Percentiles rank a stretch among this genome's conserved stretches.
Conservation (phyloP, 495 filamentous ascomycete genomes). For the Pyrenula aspistea region DNA sequence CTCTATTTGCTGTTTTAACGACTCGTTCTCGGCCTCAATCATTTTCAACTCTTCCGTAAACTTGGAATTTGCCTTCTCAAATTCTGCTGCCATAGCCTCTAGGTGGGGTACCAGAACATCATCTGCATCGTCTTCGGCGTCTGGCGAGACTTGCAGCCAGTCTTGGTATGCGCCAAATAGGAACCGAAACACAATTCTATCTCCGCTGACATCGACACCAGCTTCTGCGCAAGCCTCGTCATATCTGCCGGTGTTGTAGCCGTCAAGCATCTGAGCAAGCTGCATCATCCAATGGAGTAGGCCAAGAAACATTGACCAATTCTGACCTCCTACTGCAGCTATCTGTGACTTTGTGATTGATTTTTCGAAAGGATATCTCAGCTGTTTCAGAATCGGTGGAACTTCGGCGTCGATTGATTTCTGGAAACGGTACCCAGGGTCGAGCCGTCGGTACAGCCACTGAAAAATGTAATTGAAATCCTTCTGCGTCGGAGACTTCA, state of each 20-base stretch:
- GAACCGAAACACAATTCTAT: constrained; percentile 89
- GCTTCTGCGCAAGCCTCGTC: constrained; percentile 80
- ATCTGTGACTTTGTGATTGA: constrained; percentile 92
- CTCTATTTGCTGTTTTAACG: constrained; percentile 70
- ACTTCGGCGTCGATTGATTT: constrained; percentile 92
- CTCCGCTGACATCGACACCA: constrained; percentile 74
- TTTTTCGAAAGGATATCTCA: constrained; percentile 90
- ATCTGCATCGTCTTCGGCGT: constrained; percentile 67
- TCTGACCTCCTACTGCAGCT: constrained; percentile 84
- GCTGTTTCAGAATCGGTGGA: constrained; percentile 74
- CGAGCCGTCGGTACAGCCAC: constrained; percentile 91
- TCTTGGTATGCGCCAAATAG: constrained; percentile 79
- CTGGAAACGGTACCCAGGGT: constrained; percentile 81
- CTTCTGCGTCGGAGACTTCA: constrained; percentile 91
- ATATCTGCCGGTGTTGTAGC: constrained; percentile 60
- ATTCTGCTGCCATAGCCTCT: constrained; percentile 81
- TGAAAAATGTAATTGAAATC: constrained; percentile 96
- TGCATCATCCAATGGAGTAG: constrained; percentile 99
- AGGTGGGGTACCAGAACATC: constrained; percentile 75
- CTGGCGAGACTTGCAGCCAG: constrained; percentile 71
- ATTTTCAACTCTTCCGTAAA: constrained; percentile 71
- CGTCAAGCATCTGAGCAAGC: constrained; percentile 78
- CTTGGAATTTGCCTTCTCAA: constrained; percentile 66
- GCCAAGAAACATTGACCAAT: constrained; percentile 88
- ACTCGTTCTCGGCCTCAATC: constrained; percentile 71